Conservation (phyloP, 768 basidiomycete species). For the Russula earlei region DNA sequence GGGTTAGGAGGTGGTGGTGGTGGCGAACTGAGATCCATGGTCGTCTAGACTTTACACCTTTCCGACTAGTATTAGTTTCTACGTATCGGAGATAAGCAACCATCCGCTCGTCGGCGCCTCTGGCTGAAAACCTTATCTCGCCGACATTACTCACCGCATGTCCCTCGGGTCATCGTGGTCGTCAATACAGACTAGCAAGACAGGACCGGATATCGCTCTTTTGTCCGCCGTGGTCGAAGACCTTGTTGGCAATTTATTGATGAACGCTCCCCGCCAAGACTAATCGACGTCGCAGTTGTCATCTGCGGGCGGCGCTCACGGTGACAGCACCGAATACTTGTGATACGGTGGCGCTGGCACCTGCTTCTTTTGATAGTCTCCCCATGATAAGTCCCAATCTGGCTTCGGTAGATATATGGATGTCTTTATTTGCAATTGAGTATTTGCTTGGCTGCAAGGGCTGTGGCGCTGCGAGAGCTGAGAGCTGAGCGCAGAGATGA, state of each 20-base stretch:
- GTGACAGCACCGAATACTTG: not conserved
- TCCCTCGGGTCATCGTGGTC: not conserved
- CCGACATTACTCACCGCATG: too few species aligned
- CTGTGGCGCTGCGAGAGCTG: too few species aligned
- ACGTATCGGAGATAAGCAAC: not conserved
- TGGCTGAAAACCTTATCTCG: not conserved
- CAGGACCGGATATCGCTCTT: not conserved
- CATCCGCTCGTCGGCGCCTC: not conserved
- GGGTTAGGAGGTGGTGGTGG: too few species aligned
- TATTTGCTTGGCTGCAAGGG: too few species aligned
- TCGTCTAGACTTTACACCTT: too few species aligned
- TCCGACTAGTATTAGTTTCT: not conserved
- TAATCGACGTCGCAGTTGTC: not conserved
- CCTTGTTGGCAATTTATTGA: not conserved
- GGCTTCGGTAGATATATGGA: not conserved
- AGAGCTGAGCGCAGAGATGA: too few species aligned
- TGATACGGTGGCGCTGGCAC: not conserved
- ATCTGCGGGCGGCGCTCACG: not conserved
- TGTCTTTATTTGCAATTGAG: too few species aligned
- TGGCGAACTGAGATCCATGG: too few species aligned
- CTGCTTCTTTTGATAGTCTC: not conserved
- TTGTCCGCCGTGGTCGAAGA: not conserved
- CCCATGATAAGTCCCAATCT: not conserved
- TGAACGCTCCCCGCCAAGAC: not conserved
- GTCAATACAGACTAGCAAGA: not conserved